Base-by-base conservation (phyloP, 2,329 filamentous ascomycete species). In the Ophiobolus disseminans region DNA sequence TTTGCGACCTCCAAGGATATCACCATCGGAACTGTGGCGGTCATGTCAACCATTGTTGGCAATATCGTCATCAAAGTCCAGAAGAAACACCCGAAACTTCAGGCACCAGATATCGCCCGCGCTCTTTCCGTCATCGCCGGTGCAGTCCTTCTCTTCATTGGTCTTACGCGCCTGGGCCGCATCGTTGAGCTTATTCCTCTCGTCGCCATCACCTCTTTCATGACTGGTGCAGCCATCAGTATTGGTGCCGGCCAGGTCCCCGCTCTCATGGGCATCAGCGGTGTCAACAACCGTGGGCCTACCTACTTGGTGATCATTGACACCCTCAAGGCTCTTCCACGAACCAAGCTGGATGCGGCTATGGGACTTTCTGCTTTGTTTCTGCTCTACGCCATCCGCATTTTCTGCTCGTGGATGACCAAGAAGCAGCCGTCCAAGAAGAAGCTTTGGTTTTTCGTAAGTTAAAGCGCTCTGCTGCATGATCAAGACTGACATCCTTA, bases 1-100 rank as follows among this genome's bases (percentile, higher is more conserved):
- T 97, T 97, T 67, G 94, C 92, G 25, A 99, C 94, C 0, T 97
- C 93, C 11, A 99, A 97, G 71, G 93, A 99, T 73, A 97, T 99
- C 67, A 97, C 93, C 8, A 97, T 97, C 47, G 93, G 93, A n/a
- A 93, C 93, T 23, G 94, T 97, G 39, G 94, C 94, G 28, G 94
- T 97, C 59, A 89, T 97, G 82, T 97, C 92, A 1, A 95, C 90
- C 3, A 82, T 99, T 13, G 88, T 90, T 2, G 94, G 94, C 35
- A 88, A 88, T 43, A 86, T 97, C 40, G 86, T 97, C 36, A 70
- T 82, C 34, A 81, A 87, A 28, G 86, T 32, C 71, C 79, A 40
- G 69, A 76, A 6, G 70, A 80, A 3, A 71, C 83, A 90, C 66
- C 63, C 63, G 5, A 47, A 64, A 3, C 47, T 72, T 1, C 22